Base-by-base conservation (phyloP, 768 basidiomycete species). In the Xerocomus spinulosus region DNA sequence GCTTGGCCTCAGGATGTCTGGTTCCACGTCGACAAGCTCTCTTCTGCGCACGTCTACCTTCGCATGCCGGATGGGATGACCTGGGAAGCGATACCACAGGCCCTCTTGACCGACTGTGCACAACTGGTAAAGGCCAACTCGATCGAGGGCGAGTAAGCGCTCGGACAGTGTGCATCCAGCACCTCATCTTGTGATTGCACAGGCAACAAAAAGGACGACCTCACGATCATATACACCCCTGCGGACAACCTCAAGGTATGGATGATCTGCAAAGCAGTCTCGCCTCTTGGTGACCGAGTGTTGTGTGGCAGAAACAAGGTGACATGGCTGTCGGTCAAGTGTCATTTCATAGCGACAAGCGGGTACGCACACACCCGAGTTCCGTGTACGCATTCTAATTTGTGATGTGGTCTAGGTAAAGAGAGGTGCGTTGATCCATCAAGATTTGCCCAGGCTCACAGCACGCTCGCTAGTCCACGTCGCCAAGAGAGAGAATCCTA, bases 11-110 rank as follows among this genome's bases (percentile, higher is more conserved):
- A 86, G 66, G 89, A 92, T 51, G 70, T 91, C 44, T 91, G 89
- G 91, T 96, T 98, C 55, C 96, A 98, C 67, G 96, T 99, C 52
- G 96, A 98, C 74, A 95, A 94, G 66, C 81, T 98, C 24, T 95
- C 92, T 0, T 96, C 93, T 3, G 93, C 94, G 1, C 92, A 97
- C 66, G 94, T 98, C 33, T 98, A 98, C 65, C 73, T 98, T n/a
- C 85, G 94, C 28, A 81, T 97, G 75, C 78, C 88, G 0, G 78
- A 80, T 3, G 73, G 70, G n/a, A 86, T 94, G 76, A 66, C 73
- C 25, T 97, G 93, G 91, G 93, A 98, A 6, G 67, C 71, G n/a
- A 86, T 98, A 30, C 93, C 96, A 0, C 76, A 84, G 46, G 70
- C 78, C 1, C 69, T 97, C 6, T 70, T 97, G 17, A 73, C 72